Percentiles rank a stretch among this genome's conserved stretches.
These are phyloP conservation scores for Apophysomyces variabilis DNA, from an alignment of 371 early-diverging fungal species.

Conservation along the genomic window DNA sequence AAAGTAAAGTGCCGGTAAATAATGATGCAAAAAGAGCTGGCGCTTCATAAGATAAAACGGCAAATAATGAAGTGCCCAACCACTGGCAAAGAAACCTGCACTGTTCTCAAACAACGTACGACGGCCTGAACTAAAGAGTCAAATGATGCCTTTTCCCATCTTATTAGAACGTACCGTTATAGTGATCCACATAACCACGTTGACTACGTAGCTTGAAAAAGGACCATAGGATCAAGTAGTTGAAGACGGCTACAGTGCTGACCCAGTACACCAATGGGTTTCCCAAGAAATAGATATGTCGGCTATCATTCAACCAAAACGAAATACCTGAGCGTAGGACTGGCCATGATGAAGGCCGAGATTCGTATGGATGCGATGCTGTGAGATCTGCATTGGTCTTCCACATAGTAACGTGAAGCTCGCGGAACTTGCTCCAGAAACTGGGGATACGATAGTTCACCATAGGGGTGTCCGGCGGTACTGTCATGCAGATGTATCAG, in stretches of 20 bases:
- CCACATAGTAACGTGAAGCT: constrained; percentile 86
- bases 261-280: constrained; percentile 95
- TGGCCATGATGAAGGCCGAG: constrained; percentile 86
- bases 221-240: constrained; percentile 64
- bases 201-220: constrained; percentile 69
- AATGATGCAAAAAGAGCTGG: constrained; percentile 98
- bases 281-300: constrained; percentile 94
- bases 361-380: constrained; percentile 87
- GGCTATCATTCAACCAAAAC: constrained; percentile 79
- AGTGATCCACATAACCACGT: constrained; percentile 75
- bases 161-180: constrained; percentile 47
- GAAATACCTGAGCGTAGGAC: constrained; percentile 84
- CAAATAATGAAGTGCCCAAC: constrained; percentile 92
- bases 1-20: constrained; percentile 92
- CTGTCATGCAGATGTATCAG: constrained; percentile 20
- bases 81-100: constrained; percentile 82
- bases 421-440: constrained; percentile 82
- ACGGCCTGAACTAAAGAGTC: constrained; percentile 12
- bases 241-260: constrained; percentile 65
- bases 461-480: constrained; percentile 42
- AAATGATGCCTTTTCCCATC: constrained; percentile 29
- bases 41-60: constrained; percentile 96
- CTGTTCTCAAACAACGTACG: constrained; percentile 58
- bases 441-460: constrained; percentile 56
- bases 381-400: constrained; percentile 80